Base-by-base conservation (phyloP, 495 filamentous ascomycete genomes). In the Penicillium tannophilum region DNA sequence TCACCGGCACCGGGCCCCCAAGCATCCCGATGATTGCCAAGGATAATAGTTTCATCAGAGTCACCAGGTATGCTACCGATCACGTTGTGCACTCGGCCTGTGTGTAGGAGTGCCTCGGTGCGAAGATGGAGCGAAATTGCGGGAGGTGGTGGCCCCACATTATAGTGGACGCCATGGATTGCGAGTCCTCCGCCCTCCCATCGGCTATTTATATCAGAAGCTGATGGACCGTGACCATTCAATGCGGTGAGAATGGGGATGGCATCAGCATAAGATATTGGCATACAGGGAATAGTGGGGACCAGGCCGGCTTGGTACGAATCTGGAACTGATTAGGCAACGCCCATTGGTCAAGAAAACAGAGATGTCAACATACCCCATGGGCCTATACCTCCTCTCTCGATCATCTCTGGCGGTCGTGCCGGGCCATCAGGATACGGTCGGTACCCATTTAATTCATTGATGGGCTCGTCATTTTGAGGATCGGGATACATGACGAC, bases 21-120 rank as follows among this genome's bases (percentile, higher is more conserved):
- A 0, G 89, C 88, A 73, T 95, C 91, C 16, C 90, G 84, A 63
- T 95, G 91, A 63, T 94, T 94, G 4, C 91, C 91, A 4, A 93
- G 73, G 3, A 95, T 76, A 58, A 92, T 76, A 17, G 91, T 88
- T 63, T 93, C 90, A 54, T 88, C 81, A 3, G 82, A 72, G 42
- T 84, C 88, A 19, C 91, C 91, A 52, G 92, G 91, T 69, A 95
- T 91, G 33, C 88, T 76, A 11, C 90, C 91, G 58, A 95, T 90
- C 11, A 90, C 88, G 62, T 94, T 87, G 89, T 91, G 93, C 46
- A 89, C 76, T 11, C 88, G 87, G 0, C 87, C 91, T 1, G 78
- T 89, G 9, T 84, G 81, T 58, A 92, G 90, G 30, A 92, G 85
- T 66, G 91, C 87, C 52, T 90, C 76, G 64, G 91, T 93, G 60